phyloP scores from a whole-genome alignment of 2,329 filamentous ascomycete genomes.

The Epichloe aotearoae region DNA sequence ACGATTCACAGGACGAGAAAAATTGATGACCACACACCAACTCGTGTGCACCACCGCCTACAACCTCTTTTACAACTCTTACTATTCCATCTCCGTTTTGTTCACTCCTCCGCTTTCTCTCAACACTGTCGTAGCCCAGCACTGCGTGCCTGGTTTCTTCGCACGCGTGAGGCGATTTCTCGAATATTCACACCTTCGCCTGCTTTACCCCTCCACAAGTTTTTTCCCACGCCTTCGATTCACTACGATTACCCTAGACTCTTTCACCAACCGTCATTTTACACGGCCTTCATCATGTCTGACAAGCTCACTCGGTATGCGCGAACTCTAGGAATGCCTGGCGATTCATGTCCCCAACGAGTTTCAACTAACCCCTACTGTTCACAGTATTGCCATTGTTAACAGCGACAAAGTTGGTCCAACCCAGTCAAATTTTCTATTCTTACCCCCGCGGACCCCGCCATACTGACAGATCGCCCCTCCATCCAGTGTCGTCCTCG shows the following conservation, averaged over 20 bases:
- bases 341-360: not conserved
- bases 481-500: slow-evolving; percentile 22
- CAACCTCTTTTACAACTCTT: no score
- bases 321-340: slow-evolving; percentile 16
- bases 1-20: slow-evolving; percentile 27
- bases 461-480: slow-evolving; percentile 17
- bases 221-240: not conserved
- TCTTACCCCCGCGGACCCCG: slow-evolving; percentile 12
- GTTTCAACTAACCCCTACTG: slow-evolving; percentile 13
- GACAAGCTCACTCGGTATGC: slow-evolving; percentile 89
- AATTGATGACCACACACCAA: slow-evolving; percentile 25
- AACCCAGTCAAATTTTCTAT: slow-evolving; percentile 3
- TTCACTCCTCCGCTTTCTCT: slow-evolving; percentile 1
- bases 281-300: slow-evolving; percentile 48
- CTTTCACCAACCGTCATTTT: not conserved
- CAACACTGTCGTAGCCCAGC: not conserved
- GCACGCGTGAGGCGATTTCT: slow-evolving; percentile 3
- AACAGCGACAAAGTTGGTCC: slow-evolving; percentile 82
- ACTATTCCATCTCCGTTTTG: slow-evolving; percentile 1
- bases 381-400: slow-evolving; percentile 85
- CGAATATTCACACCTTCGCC: not conserved
- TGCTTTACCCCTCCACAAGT: not conserved
- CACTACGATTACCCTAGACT: slow-evolving; percentile 4
- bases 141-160: slow-evolving; percentile 9
- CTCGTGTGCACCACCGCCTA: not conserved